Evolutionary conservation across 345 rosid species (phyloP).

Genomic region (Crucihimalaya himalaica): DNA sequence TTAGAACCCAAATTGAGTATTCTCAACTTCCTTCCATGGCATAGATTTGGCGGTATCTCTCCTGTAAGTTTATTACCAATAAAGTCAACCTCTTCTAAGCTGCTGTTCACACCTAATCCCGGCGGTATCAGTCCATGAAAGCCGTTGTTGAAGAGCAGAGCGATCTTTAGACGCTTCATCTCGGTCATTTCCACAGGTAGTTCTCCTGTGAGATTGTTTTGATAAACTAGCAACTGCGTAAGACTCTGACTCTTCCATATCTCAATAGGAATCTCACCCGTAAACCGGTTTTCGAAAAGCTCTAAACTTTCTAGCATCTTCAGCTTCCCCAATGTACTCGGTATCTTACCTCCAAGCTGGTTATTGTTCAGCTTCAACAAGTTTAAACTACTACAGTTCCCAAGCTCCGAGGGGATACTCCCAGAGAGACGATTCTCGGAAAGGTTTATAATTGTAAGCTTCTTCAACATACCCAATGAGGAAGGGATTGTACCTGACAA

Average conservation of each 20-base stretch:
- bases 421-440: conserved; percentile 71
- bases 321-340: conserved; percentile 55
- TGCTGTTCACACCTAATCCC: conserved; percentile 66
- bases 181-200: conserved; percentile 65
- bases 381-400: conserved; percentile 63
- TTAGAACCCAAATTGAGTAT: conserved; percentile 64
- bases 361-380: conserved; percentile 48
- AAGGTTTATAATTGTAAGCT: conserved; percentile 53
- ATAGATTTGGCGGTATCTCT: conserved; percentile 67
- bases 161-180: conserved; percentile 54
- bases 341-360: conserved; percentile 72
- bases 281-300: conserved; percentile 60
- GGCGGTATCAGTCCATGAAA: conserved; percentile 67
- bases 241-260: conserved; percentile 74
- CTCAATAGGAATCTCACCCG: conserved; percentile 68
- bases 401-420: conserved; percentile 65
- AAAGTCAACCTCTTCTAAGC: conserved; percentile 64
- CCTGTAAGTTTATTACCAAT: conserved; percentile 62
- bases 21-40: conserved; percentile 53
- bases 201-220: conserved; percentile 67
- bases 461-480: conserved; percentile 57
- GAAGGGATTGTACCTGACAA: conserved; percentile 68
- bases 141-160: conserved; percentile 55
- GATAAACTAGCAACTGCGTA: conserved; percentile 51
- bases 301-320: conserved; percentile 53